Base-by-base conservation (phyloP, 2,329 filamentous ascomycete species). In the Neoarthrinium moseri region DNA sequence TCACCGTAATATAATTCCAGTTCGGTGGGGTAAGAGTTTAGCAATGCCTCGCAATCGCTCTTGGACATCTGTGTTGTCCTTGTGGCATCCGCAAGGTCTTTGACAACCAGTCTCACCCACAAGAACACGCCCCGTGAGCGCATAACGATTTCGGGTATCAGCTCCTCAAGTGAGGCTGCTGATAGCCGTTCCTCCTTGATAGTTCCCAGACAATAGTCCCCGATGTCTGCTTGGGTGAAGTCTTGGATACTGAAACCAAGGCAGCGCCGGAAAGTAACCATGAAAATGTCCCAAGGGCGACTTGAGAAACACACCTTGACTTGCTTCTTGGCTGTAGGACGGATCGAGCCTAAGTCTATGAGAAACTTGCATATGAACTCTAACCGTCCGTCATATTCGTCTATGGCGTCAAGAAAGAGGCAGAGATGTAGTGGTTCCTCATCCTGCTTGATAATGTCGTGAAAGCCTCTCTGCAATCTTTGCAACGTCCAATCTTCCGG, bases 41-140 rank as follows among this genome's bases (percentile, higher is more conserved):
- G 11, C 6, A 4, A 10, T 11, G 22, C n/a, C n/a, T n/a, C n/a
- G n/a, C n/a, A n/a, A n/a, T n/a, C n/a, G n/a, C n/a, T n/a, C n/a
- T n/a, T n/a, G n/a, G n/a, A n/a, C n/a, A 18, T 21, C 5, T 36
- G 6, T 6, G 18, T 18, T 11, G 15, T 36, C n/a, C n/a, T n/a
- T n/a, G 17, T 23, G 15, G 42, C 51, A n/a, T n/a, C n/a, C n/a
- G n/a, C n/a, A n/a, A n/a, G n/a, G n/a, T n/a, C n/a, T n/a, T n/a
- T n/a, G n/a, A n/a, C n/a, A n/a, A n/a, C n/a, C n/a, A 54, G 33
- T 20, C 46, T 52, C 6, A 50, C 51, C 51, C 51, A 52, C 4
- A 52, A 50, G 15, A 54, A 54, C 20, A 54, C 49, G 5, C 51
- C 51, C 13, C 48, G 26, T 21, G 51, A 48, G 26, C 45, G 43